Evolutionary conservation across 805 yeast genomes (phyloP), one percentile per base, ranked within the genome.

Genomic region (Saturnispora hagleri): DNA sequence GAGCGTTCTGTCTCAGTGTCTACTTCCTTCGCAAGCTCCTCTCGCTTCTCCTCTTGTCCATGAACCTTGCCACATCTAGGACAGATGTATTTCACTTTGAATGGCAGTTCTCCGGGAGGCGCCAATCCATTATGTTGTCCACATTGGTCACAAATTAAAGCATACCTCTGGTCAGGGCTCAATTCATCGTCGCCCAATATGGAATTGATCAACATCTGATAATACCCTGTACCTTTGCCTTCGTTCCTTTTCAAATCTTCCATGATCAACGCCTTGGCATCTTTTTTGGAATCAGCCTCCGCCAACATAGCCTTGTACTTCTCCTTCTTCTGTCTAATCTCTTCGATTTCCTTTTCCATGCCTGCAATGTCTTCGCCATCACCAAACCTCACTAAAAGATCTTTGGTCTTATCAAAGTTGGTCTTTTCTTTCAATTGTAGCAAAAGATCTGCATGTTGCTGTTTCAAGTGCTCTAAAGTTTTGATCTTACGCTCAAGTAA

Each of bases 81-180:
- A 68, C 96, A 87, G 2, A 70, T 61, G 59, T 82, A 87, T 48
- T 65, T 67, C 8, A 85, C 79, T 5, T 64, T 60, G 2, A 58
- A 60, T 0, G 91, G 84, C 2, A 62, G 54, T 53, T 74, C 68
- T 7, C 84, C 84, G 2, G 86, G 89, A 4, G 89, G 86, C 0
- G 95, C 95, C 44, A 87, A 72, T 1, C 96, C 96, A 61, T 88
- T 87, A 65, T 87, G 95, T 17, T 72, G 72, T 22, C 65, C 69
- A 61, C 96, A 87, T n/a, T 72, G 67, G 18, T 61, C 56, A 63
- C 96, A 87, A 15, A 87, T 84, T 57, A 87, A 71, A 0, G 95
- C 95, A 62, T 73, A 84, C 43, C 95, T 66, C 53, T 70, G 69
- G 43, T 79, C 78, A 0, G 84, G 74, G 46, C 79, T 71, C 45